A percentile compares a stretch with the other conserved stretches of the same genome.
Evolutionary conservation across 805 yeast species (phyloP).

Genomic region (Hanseniaspora meyeri): DNA sequence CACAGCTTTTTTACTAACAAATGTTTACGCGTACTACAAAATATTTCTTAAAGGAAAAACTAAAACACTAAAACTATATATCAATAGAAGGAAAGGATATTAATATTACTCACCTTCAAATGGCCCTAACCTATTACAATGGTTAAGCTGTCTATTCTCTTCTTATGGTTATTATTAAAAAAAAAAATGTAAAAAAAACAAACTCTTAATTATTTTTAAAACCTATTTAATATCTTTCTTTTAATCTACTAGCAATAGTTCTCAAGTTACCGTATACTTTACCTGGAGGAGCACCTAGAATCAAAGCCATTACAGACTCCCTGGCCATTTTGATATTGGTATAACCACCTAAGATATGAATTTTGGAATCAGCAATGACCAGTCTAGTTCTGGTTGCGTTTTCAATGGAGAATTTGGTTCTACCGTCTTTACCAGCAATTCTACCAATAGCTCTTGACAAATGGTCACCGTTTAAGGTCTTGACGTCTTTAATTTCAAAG

Average conservation of each 20-base stretch:
- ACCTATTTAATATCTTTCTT: slow-evolving; percentile 66
- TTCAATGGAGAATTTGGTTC: slow-evolving; percentile 95
- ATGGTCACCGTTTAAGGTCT: slow-evolving; percentile 91
- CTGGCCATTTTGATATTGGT: slow-evolving; percentile 97
- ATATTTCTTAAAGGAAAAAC: no score
- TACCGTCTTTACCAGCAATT: slow-evolving; percentile 99
- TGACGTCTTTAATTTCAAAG: slow-evolving; percentile 92
- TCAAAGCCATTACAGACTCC: slow-evolving; percentile 86
- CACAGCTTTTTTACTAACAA: no score
- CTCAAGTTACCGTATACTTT: slow-evolving; percentile 95
- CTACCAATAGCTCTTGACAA: slow-evolving; percentile 97
- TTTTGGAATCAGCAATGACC: slow-evolving; percentile 90
- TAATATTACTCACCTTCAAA: no score
- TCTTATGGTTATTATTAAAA: no score
- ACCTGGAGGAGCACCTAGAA: slow-evolving; percentile 96
- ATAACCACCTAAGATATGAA: slow-evolving; percentile 93
- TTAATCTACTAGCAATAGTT: slow-evolving; percentile 91
- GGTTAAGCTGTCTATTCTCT: no score
- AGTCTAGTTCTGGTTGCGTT: slow-evolving; percentile 97
- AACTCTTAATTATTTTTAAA: not conserved
- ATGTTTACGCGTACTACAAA: no score
- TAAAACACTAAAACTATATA: no score
- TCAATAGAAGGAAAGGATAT: no score
- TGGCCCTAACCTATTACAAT: no score
- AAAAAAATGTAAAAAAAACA: not conserved